Evolutionary conservation across 2,329 filamentous ascomycete genomes (phyloP).

Genomic region (Botrytis tulipae): DNA sequence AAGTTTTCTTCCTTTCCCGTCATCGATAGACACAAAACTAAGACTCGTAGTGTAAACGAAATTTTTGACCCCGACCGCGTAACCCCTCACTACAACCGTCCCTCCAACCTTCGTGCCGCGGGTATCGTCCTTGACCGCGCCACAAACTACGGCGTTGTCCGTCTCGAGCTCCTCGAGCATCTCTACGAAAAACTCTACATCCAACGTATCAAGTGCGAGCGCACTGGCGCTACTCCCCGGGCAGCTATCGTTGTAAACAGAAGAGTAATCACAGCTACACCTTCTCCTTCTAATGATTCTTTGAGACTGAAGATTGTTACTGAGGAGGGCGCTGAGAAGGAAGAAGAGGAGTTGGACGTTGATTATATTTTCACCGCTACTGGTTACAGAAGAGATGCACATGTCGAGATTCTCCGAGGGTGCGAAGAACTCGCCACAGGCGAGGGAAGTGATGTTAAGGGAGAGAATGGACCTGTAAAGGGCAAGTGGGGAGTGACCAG

Average conservation of each 20-base stretch:
- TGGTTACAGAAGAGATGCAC: constrained; percentile 76
- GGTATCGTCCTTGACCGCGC: constrained; percentile 68
- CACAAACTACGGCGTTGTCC: constrained; percentile 94
- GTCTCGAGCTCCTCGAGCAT: constrained; percentile 83
- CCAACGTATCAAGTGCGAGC: constrained; percentile 64
- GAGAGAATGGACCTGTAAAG: constrained; percentile 38
- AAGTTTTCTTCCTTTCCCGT: constrained; percentile 42
- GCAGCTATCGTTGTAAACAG: constrained; percentile 74
- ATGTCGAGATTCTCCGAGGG: constrained; percentile 71
- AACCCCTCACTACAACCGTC: constrained; percentile 70
- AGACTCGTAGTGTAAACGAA: constrained; percentile 73
- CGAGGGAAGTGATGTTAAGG: constrained; percentile 20
- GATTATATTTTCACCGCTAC: constrained; percentile 84
- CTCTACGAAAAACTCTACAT: constrained; percentile 87
- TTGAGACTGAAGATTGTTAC: constrained; percentile 41
- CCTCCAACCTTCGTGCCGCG: constrained; percentile 56
- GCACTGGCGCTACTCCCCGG: constrained; percentile 72
- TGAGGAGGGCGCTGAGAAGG: constrained; percentile 40
- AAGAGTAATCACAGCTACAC: constrained; percentile 47
- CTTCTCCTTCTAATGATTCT: constrained; percentile 23
- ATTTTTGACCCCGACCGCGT: constrained; percentile 90
- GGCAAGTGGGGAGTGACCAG: constrained; percentile 66
- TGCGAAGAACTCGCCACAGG: constrained; percentile 62
- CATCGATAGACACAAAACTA: constrained; percentile 15
- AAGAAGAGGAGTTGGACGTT: constrained; percentile 54